phyloP scores from a whole-genome alignment of 129 eudicot species.

The Tagetes erecta region DNA sequence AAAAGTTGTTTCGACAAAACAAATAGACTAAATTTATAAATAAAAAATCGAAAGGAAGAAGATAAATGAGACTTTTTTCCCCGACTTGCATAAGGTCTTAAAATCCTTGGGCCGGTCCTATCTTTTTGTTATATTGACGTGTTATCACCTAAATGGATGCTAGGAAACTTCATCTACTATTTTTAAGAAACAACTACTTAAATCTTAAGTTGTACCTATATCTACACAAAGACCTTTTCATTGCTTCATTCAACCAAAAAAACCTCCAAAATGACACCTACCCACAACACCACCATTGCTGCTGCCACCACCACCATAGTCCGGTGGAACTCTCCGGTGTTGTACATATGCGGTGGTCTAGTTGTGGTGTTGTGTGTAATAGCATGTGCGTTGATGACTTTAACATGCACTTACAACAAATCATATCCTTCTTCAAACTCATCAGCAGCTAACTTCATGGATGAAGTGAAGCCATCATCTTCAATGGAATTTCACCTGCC shows the following conservation, averaged over 20 bases:
- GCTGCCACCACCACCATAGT: conserved; percentile 15
- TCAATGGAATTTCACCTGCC: neutral
- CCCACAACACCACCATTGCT: neutral
- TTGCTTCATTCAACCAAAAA: neutral
- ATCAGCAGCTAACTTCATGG: neutral
- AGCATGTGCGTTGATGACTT: conserved; percentile 14
- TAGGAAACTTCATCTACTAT: no score
- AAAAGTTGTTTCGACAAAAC: no score
- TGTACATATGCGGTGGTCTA: conserved; percentile 10
- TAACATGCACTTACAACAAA: conserved; percentile 20
- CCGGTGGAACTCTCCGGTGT: conserved; percentile 9
- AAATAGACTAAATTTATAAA: no score
- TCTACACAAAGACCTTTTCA: neutral
- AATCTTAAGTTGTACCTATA: neutral
- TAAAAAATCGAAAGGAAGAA: no score
- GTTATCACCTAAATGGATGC: no score
- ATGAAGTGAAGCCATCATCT: conserved; percentile 23
- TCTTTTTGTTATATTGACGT: no score
- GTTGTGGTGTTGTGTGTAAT: conserved; percentile 11
- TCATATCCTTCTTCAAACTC: conserved; percentile 9
- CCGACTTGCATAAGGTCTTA: no score
- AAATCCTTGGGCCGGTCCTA: no score
- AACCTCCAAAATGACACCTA: conserved; percentile 17
- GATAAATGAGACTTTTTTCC: no score
- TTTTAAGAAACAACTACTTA: neutral